Evolutionary conservation across 2,329 filamentous ascomycete species (phyloP).

Genomic region (Cladophialophora yegresii): DNA sequence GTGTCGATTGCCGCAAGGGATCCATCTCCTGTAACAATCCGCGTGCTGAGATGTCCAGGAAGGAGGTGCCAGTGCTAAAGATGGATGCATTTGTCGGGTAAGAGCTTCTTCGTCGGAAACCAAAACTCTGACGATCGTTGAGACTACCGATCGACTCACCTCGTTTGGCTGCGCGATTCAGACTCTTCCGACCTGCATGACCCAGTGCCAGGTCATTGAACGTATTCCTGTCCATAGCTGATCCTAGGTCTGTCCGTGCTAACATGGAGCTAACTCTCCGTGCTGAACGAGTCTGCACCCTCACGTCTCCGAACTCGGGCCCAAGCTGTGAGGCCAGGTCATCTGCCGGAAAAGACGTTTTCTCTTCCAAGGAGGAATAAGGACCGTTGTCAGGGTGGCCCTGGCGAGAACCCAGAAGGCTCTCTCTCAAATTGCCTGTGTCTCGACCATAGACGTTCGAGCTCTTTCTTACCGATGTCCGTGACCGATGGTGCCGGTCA

Average conservation of each 20-base stretch:
- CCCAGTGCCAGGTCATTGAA: slow-evolving; percentile 70
- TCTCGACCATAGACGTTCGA: slow-evolving; percentile 60
- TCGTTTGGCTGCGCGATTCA: slow-evolving; percentile 58
- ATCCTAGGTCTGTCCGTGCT: slow-evolving; percentile 81
- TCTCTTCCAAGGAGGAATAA: slow-evolving; percentile 44
- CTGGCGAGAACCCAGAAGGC: slow-evolving; percentile 61
- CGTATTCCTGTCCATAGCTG: slow-evolving; percentile 76
- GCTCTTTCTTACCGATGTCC: slow-evolving; percentile 57
- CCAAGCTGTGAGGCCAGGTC: slow-evolving; percentile 70
- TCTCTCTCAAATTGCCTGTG: slow-evolving; percentile 72
- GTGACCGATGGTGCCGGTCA: slow-evolving; percentile 30
- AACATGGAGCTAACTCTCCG: slow-evolving; percentile 89
- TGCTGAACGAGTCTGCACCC: slow-evolving; percentile 60
- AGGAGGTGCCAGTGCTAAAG: slow-evolving; percentile 58
- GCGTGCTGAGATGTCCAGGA: slow-evolving; percentile 69
- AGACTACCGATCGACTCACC: slow-evolving; percentile 73
- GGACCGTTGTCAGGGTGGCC: slow-evolving; percentile 38
- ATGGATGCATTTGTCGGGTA: slow-evolving; percentile 55
- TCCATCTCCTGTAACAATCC: slow-evolving; percentile 68
- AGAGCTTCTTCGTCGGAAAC: slow-evolving; percentile 56
- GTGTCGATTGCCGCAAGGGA: slow-evolving; percentile 24
- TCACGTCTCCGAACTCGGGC: slow-evolving; percentile 61
- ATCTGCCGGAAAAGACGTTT: slow-evolving; percentile 58
- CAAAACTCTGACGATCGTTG: slow-evolving; percentile 64
- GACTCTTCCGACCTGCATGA: slow-evolving; percentile 49